These are phyloP conservation scores for Tuber melanosporum DNA, from an alignment of 495 filamentous ascomycete species.

Conservation along the genomic window DNA sequence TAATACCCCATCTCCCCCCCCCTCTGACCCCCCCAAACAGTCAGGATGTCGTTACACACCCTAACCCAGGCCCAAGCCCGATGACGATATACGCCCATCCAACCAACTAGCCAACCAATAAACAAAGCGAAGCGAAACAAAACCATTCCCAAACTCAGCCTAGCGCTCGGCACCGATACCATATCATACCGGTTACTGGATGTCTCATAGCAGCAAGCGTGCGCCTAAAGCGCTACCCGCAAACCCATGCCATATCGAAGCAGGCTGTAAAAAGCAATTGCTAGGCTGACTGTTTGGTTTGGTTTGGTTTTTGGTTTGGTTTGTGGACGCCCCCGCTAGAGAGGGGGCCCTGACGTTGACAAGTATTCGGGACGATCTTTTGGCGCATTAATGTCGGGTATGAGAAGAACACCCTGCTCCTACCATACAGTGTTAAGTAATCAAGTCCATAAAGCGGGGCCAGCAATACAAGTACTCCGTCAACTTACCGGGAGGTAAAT, in stretches of 20 bases:
- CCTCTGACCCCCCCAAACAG: background rate
- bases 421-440: background rate
- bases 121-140: background rate
- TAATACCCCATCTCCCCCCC: background rate
- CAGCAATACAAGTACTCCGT: background rate
- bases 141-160: background rate
- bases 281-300: background rate
- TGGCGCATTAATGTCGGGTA: background rate
- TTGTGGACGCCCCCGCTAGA: background rate
- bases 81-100: background rate
- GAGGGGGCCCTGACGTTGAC: background rate
- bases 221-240: constrained; percentile 4
- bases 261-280: background rate
- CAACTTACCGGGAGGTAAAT: background rate
- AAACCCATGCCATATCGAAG: background rate
- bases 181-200: background rate
- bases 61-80: background rate
- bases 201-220: background rate
- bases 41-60: background rate
- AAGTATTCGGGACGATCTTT: background rate
- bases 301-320: background rate
- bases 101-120: background rate
- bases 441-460: background rate
- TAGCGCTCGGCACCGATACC: background rate
- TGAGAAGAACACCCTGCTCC: background rate